Conservation (phyloP, 176 grass and related monocot species). For the Calamus simplicifolius region DNA sequence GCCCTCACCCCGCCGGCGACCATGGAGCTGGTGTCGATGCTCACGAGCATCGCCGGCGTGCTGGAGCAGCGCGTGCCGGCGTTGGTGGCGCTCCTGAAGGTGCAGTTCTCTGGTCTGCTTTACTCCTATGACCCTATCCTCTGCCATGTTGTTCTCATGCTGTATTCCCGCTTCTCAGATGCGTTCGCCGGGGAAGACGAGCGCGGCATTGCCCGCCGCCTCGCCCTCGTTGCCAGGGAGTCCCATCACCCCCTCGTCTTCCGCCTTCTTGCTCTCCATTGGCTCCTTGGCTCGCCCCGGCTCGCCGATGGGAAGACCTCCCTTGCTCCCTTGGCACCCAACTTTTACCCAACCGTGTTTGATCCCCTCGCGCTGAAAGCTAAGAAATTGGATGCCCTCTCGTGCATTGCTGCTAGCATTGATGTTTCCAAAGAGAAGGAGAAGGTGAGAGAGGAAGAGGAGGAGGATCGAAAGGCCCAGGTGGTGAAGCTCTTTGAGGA, state of each 20-base stretch:
- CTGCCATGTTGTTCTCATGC: slow-evolving; percentile 57
- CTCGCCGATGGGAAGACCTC: slow-evolving; percentile 20
- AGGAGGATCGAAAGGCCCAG: slow-evolving; percentile 3
- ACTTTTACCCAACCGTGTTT: slow-evolving; percentile 59
- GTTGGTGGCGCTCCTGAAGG: slow-evolving; percentile 63
- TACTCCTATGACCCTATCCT: slow-evolving; percentile 58
- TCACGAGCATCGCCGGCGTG: slow-evolving; percentile 36
- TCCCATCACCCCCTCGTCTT: slow-evolving; percentile 38
- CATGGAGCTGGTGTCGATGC: slow-evolving; percentile 46
- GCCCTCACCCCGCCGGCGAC: slow-evolving; percentile 56
- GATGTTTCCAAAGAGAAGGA: slow-evolving; percentile 1
- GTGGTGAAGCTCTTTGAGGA: slow-evolving; percentile 43
- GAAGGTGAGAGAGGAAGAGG: slow-evolving; percentile 21
- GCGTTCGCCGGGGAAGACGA: slow-evolving; percentile 61
- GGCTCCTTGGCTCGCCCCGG: slow-evolving; percentile 50
- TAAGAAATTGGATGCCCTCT: slow-evolving; percentile 73
- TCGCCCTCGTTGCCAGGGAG: slow-evolving; percentile 50
- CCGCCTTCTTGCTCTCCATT: slow-evolving; percentile 72
- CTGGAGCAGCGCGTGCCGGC: slow-evolving; percentile 64
- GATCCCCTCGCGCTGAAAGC: slow-evolving; percentile 79
- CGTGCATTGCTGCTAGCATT: slow-evolving; percentile 27
- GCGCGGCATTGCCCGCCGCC: slow-evolving; percentile 33
- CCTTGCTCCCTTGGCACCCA: slow-evolving; percentile 12
- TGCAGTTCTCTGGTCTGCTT: slow-evolving; percentile 71
- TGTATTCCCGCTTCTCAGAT: slow-evolving; percentile 49